These are phyloP conservation scores for Cutaneotrichosporon arboriforme DNA, from an alignment of 1,284 basidiomycete genomes.

Conservation along the genomic window DNA sequence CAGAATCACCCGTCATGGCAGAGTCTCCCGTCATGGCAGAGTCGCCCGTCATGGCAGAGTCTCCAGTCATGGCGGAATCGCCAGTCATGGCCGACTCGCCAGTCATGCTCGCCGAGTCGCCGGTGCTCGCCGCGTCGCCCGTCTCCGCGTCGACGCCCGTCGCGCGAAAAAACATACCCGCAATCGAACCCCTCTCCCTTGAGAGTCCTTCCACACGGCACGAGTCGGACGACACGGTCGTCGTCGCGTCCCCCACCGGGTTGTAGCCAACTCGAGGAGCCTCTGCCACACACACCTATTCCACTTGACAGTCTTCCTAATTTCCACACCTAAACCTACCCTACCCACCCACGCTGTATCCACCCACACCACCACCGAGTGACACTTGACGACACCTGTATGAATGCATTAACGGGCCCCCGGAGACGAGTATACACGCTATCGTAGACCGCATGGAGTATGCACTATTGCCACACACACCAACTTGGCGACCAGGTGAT, in stretches of 20 bases:
- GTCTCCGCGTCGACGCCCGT: background rate
- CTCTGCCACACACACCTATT: background rate
- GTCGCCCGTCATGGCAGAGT: conserved; percentile 2
- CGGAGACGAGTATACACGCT: background rate
- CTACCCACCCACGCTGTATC: background rate
- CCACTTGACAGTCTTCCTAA: background rate
- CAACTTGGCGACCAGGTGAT: background rate
- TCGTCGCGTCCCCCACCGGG: background rate
- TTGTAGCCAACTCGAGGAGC: background rate
- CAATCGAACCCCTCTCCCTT: background rate
- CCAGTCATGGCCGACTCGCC: conserved; percentile 8
- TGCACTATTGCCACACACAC: too few relatives aligned
- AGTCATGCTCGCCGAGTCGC: background rate
- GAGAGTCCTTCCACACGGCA: background rate
- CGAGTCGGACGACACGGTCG: background rate
- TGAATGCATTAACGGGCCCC: conserved; percentile 2
- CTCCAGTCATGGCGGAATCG: conserved; percentile 4
- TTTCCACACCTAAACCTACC: background rate
- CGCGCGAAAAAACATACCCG: background rate
- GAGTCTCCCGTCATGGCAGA: conserved; percentile 4
- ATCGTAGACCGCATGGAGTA: too few relatives aligned
- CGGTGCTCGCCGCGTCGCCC: background rate
- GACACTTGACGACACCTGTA: background rate
- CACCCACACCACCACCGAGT: background rate
- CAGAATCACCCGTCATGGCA: conserved; percentile 1